Evolutionary conservation across 257 asterid species (phyloP).

Genomic region (Catharanthus roseus): DNA sequence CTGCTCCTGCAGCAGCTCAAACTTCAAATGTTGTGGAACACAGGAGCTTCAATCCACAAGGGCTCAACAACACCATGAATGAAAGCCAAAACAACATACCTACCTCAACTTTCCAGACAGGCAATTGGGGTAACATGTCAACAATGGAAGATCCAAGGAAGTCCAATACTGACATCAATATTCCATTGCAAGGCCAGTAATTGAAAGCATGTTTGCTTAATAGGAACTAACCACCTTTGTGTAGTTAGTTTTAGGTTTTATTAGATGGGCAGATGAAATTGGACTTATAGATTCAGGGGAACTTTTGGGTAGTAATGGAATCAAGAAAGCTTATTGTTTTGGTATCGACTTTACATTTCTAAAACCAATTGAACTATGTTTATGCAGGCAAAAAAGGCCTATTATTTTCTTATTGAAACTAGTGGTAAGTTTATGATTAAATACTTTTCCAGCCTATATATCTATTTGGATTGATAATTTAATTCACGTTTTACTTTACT

Average conservation of each 20-base stretch:
- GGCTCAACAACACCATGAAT: constrained; percentile 13
- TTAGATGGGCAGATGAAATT: constrained; percentile 2
- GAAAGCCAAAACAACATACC: constrained; percentile 23
- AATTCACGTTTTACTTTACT: no score
- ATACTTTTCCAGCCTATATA: no score
- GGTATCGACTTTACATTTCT: no score
- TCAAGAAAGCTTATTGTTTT: neutral
- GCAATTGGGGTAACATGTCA: constrained; percentile 37
- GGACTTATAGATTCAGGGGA: neutral
- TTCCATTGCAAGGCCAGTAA: constrained; percentile 52
- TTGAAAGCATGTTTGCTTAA: neutral
- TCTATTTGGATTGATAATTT: no score
- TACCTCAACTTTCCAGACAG: constrained; percentile 32
- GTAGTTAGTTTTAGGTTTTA: neutral
- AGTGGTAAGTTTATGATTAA: no score
- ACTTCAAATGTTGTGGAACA: constrained; percentile 28
- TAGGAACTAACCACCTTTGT: neutral
- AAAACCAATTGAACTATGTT: no score
- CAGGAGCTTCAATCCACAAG: constrained; percentile 25
- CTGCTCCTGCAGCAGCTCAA: constrained; percentile 25
- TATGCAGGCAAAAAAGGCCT: no score
- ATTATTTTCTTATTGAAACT: no score
- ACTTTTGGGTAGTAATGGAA: neutral
- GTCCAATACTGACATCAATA: constrained; percentile 60
- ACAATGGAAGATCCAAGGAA: constrained; percentile 43